Base-by-base conservation (phyloP, 2,329 filamentous ascomycete species). In the Calycina marina region DNA sequence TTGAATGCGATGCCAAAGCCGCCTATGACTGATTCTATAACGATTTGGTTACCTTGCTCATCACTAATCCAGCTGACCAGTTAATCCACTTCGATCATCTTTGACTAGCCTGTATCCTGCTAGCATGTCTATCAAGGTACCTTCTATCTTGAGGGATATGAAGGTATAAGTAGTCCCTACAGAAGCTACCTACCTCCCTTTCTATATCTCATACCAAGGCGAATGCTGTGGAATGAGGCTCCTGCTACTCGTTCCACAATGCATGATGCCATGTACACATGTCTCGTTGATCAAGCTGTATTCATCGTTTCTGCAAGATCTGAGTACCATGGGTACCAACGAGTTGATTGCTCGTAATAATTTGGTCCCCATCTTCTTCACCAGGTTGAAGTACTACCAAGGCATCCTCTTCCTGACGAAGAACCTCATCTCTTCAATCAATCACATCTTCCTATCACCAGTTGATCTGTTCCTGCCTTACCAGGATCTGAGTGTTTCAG, bases 391-490 rank as follows among this genome's bases (percentile, higher is more conserved):
- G 28, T 34, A 34, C 35, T 37, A 47, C 39, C 27, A 35, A 14
- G 46, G 46, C 10, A 40, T 47, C 27, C 31, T 50, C 14, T 40
- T 68, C 54, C 2, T 66, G 37, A 65, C 61, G 3, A 63, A 59
- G 25, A 67, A 66, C 44, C 58, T 60, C 18, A 51, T 59, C 18
- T 49, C 53, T 24, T 53, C 56, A 36, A 61, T 67, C 41, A 63
- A 66, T 20, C 49, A 51, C 0, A 62, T 63, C 12, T 63, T 65
- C 46, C 54, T 60, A 39, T 59, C 56, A 18, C 58, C 62, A 25
- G 63, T 67, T 38, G 61, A 66, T 48, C 52, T 67, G 36, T 56
- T 55, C 2, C 55, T 67, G 25, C 54, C 62, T 42, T 67, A 67
- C 37, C 57, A 59, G 4, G 43, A 54, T 22, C 55, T 66, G 8